Conservation (phyloP, 768 basidiomycete species). For the Cystoderma amianthinum region DNA sequence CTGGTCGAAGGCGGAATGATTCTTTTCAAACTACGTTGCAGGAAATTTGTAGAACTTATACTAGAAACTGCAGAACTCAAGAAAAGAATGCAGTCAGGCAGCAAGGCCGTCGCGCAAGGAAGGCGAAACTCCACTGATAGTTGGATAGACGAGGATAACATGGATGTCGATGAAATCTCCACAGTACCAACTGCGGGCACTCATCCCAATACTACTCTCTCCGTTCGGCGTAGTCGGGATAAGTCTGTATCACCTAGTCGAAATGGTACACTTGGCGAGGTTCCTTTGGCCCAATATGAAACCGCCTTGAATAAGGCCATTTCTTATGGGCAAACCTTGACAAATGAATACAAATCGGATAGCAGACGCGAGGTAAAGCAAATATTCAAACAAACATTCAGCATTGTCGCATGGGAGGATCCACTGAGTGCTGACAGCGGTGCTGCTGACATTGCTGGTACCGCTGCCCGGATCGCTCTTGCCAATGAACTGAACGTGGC, state of each 20-base stretch:
- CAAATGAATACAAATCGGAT: constrained; percentile 62
- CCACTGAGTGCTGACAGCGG: constrained; percentile 62
- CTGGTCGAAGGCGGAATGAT: constrained; percentile 63
- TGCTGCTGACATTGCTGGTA: constrained; percentile 61
- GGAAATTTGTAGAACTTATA: constrained; percentile 81
- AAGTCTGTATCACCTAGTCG: constrained; percentile 10
- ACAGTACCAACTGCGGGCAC: constrained; percentile 7
- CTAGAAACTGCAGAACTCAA: constrained; percentile 64
- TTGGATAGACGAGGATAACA: constrained; percentile 35
- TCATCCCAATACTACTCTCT: constrained; percentile 16
- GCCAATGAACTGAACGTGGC: constrained; percentile 77
- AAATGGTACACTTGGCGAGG: constrained; percentile 8
- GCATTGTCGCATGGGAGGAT: constrained; percentile 75
- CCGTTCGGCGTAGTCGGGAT: constrained; percentile 6
- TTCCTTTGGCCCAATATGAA: constrained; percentile 35
- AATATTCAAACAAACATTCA: constrained; percentile 68
- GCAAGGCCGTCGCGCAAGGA: constrained; percentile 17
- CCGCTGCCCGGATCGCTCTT: constrained; percentile 55
- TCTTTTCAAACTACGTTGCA: constrained; percentile 76
- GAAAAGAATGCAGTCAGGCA: constrained; percentile 45
- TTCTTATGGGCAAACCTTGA: constrained; percentile 65
- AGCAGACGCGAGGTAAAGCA: constrained; percentile 55
- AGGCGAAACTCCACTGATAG: constrained; percentile 12
- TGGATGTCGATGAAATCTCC: constrained; percentile 46
- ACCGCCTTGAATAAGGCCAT: constrained; percentile 60